Conservation (phyloP, 345 rosid genomes). For the Draba incana region DNA sequence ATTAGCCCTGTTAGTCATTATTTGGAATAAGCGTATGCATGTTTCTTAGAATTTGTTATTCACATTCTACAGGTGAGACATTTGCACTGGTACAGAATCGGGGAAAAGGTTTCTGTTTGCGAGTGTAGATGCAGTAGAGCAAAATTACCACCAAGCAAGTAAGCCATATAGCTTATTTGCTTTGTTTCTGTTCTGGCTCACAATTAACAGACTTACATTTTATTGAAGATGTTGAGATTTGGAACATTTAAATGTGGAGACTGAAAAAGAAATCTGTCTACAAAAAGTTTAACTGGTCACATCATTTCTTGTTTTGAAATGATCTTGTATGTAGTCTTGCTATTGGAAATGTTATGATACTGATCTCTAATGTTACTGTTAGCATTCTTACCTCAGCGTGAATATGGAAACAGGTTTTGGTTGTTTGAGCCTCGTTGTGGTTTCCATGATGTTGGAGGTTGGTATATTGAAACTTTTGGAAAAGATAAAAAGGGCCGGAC, state of each 20-base stretch:
- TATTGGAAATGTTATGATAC: background rate
- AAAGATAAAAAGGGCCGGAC: conserved; percentile 73
- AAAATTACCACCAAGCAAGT: conserved; percentile 92
- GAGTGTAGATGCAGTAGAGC: conserved; percentile 95
- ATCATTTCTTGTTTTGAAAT: background rate
- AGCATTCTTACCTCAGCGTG: conserved; percentile 16
- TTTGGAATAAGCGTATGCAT: conserved; percentile 6
- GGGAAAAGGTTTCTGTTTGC: conserved; percentile 72
- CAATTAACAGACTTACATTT: background rate
- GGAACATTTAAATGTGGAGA: conserved; percentile 1
- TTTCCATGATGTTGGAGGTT: conserved; percentile 90
- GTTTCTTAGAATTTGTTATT: conserved; percentile 2
- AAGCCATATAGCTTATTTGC: conserved; percentile 40
- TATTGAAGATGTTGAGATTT: background rate
- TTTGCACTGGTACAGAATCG: conserved; percentile 83
- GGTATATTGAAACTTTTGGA: conserved; percentile 95
- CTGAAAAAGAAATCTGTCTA: background rate
- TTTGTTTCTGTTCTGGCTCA: background rate
- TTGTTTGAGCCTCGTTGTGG: conserved; percentile 93
- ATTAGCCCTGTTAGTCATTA: conserved; percentile 12
- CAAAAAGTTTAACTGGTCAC: background rate
- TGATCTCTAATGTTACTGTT: background rate
- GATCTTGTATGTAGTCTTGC: background rate
- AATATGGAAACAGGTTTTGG: conserved; percentile 72
- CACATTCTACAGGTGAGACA: conserved; percentile 74